Base-by-base conservation (phyloP, 805 yeast species). In the Lachancea kluyveri region DNA sequence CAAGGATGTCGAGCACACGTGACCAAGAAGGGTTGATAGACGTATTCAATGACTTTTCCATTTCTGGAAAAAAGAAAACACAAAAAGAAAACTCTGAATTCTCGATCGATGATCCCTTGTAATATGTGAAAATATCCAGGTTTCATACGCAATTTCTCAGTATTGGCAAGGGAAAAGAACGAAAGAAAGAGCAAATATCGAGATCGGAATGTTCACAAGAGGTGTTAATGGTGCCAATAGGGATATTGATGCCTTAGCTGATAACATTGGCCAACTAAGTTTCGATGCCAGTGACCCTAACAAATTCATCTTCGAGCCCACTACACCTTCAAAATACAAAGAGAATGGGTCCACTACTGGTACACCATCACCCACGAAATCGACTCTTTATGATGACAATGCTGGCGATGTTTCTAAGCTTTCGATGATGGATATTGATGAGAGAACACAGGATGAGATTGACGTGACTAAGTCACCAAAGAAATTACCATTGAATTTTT, bases 401-500 rank as follows among this genome's bases (percentile, higher is more conserved):
- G 57, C 50, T 13, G 46, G 21, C 11, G 26, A 33, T 19, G 15
- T 14, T 4, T 33, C 36, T 8, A 17, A 24, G 15, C 24, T 43
- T 24, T 54, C 60, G 3, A 48, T 45, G 31, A 57, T 57, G 62
- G 60, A 54, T 30, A 43, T 58, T 8, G 63, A 57, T 33, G 34
- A 26, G 7, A 33, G 32, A 5, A 42, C 46, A 9, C 36, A 41
- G 10, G 40, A 35, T 26, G 50, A 41, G 3, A 32, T 46, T 8
- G 55, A 51, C 33, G 40, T 48, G n/a, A 31, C 46, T 5, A 48
- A 45, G 20, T 58, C 63, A 11, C 63, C 63, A 4, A 58, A 57
- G 36, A 58, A 58, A 38, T 30, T 58, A 23, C 63, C 63, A 2
- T 41, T 36, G 16, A 81, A 75, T 17, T 77, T 78, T 45, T 65